These are phyloP conservation scores for Hypomontagnella submonticulosa DNA, from an alignment of 495 filamentous ascomycete species.

Conservation along the genomic window DNA sequence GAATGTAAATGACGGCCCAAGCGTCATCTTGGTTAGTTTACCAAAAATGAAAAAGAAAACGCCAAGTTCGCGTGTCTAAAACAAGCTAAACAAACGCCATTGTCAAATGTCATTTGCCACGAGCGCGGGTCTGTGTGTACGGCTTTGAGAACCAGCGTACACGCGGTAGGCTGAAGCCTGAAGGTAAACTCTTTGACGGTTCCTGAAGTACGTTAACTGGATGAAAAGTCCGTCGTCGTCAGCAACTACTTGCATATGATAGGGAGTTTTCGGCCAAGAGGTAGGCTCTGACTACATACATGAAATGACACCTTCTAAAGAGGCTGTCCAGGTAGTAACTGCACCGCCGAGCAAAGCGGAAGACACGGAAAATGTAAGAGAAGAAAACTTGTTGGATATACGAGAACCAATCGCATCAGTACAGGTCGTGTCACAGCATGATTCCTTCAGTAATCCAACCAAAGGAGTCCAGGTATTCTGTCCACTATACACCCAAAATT, in stretches of 20 bases:
- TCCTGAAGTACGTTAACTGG: background rate
- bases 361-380: constrained; percentile 17
- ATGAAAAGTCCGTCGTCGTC: too few relatives aligned
- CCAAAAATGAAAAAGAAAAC: too few relatives aligned
- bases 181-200: background rate
- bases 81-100: too few relatives aligned
- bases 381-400: constrained; percentile 11
- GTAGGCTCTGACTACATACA: constrained; percentile 7
- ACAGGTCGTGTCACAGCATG: constrained; percentile 32
- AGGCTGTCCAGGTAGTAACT: background rate
- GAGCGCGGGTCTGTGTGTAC: too few relatives aligned
- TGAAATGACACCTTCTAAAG: background rate
- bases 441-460: constrained; percentile 23
- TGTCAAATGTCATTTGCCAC: too few relatives aligned
- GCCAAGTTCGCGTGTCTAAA: too few relatives aligned
- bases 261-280: constrained; percentile 3
- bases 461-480: constrained; percentile 7
- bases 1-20: too few relatives aligned
- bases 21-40: too few relatives aligned
- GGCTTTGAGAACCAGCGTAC: too few relatives aligned
- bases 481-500: too few relatives aligned
- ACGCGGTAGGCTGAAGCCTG: too few relatives aligned
- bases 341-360: constrained; percentile 20
- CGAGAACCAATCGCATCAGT: constrained; percentile 22
- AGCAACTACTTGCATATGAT: background rate